Evolutionary conservation across 352 stramenopile genomes (phyloP), one percentile per base, ranked within the genome.

Genomic region (Blastocystis hominis): DNA sequence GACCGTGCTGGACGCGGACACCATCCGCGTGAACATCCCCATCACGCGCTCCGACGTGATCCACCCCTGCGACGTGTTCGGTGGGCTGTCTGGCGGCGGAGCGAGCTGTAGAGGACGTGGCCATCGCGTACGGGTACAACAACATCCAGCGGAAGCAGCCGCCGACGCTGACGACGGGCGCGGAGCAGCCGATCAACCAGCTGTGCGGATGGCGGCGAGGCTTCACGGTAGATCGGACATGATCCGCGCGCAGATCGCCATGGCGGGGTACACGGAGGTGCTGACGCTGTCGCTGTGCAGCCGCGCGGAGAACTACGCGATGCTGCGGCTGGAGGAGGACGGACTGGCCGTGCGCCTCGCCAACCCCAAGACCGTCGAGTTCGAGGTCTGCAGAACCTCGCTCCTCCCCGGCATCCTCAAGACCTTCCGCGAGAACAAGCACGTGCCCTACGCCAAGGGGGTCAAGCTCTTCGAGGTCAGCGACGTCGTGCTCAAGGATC

Each of bases 111-210:
- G 93, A 99, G 91, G 97, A 99, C 90, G 94, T 99, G 36, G 97
- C 95, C 55, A 99, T 99, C 89, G 96, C 97, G 0, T 99, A 98
- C 91, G 97, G 97, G 54, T 99, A 98, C 90, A 98, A 98, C 92
- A 99, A 98, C 88, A 98, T 99, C 89, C 93, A 94, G 56, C 94
- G 94, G 55, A 97, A 92, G 81, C 93, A 98, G 46, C 97, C 97
- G 42, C 89, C 91, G 17, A 98, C 96, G 53, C 93, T 96, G 89
- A 98, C 95, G 6, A 96, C 98, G 36, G 97, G 96, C 75, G 91
- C 92, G 72, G 92, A 97, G 56, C 95, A 98, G 89, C 96, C 96
- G 7, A 91, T 99, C 1, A 99, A 99, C 92, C 95, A 97, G 81
- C 92, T 99, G 50, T 75, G 53, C 9, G 66, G 3, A 6, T 56